Base-by-base conservation (phyloP, 1,139 yeast genomes). In the Taiozyma sp. region DNA sequence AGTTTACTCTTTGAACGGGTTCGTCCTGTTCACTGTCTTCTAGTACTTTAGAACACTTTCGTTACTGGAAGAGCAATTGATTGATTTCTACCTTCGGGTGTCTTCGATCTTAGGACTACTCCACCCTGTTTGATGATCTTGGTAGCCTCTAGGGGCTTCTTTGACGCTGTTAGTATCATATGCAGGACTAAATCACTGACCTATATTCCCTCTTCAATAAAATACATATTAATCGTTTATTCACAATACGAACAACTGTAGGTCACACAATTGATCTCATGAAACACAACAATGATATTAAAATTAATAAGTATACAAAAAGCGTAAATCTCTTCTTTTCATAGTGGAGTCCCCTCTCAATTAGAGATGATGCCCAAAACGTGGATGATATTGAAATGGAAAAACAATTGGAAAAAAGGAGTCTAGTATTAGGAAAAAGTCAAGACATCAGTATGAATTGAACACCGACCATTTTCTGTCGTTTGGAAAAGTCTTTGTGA, bases 151-250 rank as follows among this genome's bases (percentile, higher is more conserved):
- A 10, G 24, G 24, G 24, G 24, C 13, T 19, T 14, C 41, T 13
- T 19, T 10, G 41, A 37, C 41, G 24, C 21, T 37, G 3, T 37
- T 39, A 49, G 51, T 52, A 49, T 55, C 54, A 54, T 49, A 46
- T 49, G 47, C 58, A 53, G 65, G 65, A 61, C 65, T 61, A 50
- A 55, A 55, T 59, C 58, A 61, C 54, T 56, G 63, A 54, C 57
- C 63, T 51, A 61, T 56, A 61, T 59, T 53, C 35, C 26, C 26
- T 39, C 29, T 49, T 32, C 26, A 42, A 19, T 34, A 13, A 5
- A 14, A 29, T 29, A 29, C 6, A 9, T 3, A 29, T 9, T 29
- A 9, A 29, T 13, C 34, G 10, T 30, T 11, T 13, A 2, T 30
- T 13, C 4, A 4, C 14, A 13, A 13, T 30, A 30, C n/a, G 13